These are phyloP conservation scores for Carex myosuroides DNA, from an alignment of 176 grass and related monocot genomes.

Conservation along the genomic window DNA sequence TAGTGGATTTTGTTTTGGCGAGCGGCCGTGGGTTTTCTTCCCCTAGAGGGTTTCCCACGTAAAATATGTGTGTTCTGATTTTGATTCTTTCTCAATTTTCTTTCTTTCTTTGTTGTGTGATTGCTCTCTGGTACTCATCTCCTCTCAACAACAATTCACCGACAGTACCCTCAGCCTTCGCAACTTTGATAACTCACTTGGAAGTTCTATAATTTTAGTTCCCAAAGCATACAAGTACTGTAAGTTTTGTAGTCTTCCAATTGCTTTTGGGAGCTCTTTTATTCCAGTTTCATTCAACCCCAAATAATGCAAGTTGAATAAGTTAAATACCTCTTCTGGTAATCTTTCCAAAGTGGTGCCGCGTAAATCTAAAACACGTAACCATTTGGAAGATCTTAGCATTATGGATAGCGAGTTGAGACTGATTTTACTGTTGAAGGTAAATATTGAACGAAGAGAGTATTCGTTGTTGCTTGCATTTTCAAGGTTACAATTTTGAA, in stretches of 20 bases:
- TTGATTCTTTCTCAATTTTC: too few species aligned
- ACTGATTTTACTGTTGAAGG: conserved; percentile 1
- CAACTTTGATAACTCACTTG: not conserved
- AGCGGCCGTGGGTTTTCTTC: too few species aligned
- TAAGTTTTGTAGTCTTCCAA: not conserved
- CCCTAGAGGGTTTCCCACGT: too few species aligned
- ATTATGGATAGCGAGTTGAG: not conserved
- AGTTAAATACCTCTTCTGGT: conserved; percentile 25
- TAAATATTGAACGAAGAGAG: conserved; percentile 16
- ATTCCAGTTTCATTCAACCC: conserved; percentile 23
- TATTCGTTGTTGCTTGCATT: not conserved
- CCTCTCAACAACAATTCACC: too few species aligned
- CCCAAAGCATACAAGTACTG: not conserved
- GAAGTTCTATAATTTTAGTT: not conserved
- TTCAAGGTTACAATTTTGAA: conserved; percentile 16
- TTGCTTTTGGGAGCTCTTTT: conserved; percentile 20
- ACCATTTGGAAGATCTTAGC: not conserved
- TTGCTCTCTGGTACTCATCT: too few species aligned
- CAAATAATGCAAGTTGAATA: conserved; percentile 32
- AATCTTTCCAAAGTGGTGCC: not conserved
- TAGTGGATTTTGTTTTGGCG: too few species aligned
- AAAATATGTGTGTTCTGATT: too few species aligned
- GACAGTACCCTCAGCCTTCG: not conserved
- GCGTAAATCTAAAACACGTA: conserved; percentile 19
- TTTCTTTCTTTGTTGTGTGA: too few species aligned